A percentile compares a stretch with the other conserved stretches of the same genome.
Conservation (phyloP, 2,329 filamentous ascomycete genomes). For the Talaromyces sp. region DNA sequence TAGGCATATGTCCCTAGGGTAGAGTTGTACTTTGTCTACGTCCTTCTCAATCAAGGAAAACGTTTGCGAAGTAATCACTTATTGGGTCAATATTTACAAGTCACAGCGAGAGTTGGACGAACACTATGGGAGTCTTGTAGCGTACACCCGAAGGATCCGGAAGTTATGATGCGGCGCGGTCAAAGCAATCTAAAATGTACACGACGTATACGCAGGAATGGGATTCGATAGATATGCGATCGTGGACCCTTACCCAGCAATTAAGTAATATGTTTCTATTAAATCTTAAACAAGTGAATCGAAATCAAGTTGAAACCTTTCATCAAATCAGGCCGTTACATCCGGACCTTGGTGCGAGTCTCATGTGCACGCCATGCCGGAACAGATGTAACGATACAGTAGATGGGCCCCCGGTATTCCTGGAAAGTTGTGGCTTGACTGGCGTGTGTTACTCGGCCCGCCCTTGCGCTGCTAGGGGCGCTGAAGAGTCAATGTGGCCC, state of each 20-base stretch:
- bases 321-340: not conserved
- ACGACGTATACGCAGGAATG: not conserved
- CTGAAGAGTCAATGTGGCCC: not conserved
- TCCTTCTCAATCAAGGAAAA: not conserved
- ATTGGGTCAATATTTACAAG: not conserved
- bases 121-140: too few relatives aligned
- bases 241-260: not conserved
- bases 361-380: not conserved
- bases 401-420: not conserved
- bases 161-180: not conserved
- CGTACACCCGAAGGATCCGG: not conserved
- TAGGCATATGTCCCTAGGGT: conserved; percentile 5
- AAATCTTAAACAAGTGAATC: not conserved
- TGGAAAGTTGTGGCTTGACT: not conserved
- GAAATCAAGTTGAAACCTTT: not conserved
- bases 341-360: not conserved
- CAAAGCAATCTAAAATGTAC: not conserved
- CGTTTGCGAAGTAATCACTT: not conserved
- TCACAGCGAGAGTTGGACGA: not conserved
- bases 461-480: not conserved
- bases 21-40: not conserved
- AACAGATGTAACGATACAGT: not conserved
- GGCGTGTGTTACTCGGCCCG: not conserved
- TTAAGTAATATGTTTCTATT: not conserved
- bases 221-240: not conserved